Base-by-base conservation (phyloP, 345 rosid species). In the Lagerstroemia speciosa region DNA sequence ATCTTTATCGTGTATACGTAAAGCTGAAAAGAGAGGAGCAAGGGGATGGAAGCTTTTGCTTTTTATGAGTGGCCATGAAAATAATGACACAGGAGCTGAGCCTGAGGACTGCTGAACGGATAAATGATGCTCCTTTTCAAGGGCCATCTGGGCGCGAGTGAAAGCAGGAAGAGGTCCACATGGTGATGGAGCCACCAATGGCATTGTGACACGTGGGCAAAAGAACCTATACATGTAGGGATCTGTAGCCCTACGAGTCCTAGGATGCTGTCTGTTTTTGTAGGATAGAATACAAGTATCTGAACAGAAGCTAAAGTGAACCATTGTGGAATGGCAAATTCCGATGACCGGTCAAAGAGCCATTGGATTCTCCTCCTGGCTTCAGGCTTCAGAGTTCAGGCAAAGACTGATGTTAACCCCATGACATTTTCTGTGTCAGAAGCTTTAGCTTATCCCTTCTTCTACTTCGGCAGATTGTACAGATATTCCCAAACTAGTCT, bases 11-110 rank as follows among this genome's bases (percentile, higher is more conserved):
- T 20, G 2, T n/a, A 7, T 58, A 58, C 3, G 12, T 58, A 58
- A 58, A 58, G 63, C 63, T 29, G 63, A 27, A 58, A 58, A 58
- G 63, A 58, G 63, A 30, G 63, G 12, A 58, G 34, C 33, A 58
- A 10, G 29, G 63, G 20, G 63, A 58, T 27, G 46, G 10, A 38
- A 8, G 62, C 62, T 58, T 58, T 58, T 58, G 63, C 63, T 58
- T 58, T 30, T 58, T 9, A 3, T 58, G 7, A 4, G 60, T 26
- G 27, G 6, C 34, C 33, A 27, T 10, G 29, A 12, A 34, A 26
- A 27, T 57, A 11, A 57, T 24, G 62, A n/a, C 63, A 9, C 31
- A 55, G 61, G 61, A 55, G 61, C 61, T 8, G 61, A 55, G 61
- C 61, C 61, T 7, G 30, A 26, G 31, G 12, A 24, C 31, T 24